Percentiles rank a stretch among this genome's conserved stretches.
Evolutionary conservation across 2,329 filamentous ascomycete species (phyloP).

Genomic region (Penicillium sclerotigenum): DNA sequence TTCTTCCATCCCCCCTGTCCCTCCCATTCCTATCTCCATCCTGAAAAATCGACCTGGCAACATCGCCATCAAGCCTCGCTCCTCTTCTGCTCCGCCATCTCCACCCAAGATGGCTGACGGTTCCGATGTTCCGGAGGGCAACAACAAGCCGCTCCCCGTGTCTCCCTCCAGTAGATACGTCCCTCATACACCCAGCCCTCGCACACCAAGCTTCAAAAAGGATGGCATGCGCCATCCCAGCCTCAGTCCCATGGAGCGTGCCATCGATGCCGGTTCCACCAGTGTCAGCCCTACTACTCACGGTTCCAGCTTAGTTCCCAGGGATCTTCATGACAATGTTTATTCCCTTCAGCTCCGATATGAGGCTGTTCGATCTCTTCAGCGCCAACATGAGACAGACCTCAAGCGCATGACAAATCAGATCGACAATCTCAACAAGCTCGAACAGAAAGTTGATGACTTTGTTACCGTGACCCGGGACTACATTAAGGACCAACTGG

Average conservation of each 20-base stretch:
- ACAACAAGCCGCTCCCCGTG: constrained; percentile 1
- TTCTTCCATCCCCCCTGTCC: not conserved
- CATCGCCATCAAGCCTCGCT: not conserved
- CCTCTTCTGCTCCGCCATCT: not conserved
- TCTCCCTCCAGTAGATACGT: not conserved
- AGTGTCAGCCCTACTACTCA: not conserved
- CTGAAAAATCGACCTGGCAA: not conserved
- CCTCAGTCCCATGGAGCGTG: not conserved
- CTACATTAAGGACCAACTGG: not conserved
- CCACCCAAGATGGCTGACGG: not conserved
- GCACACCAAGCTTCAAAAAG: not conserved
- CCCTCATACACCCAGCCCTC: not conserved
- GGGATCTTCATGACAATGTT: not conserved
- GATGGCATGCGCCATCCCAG: not conserved
- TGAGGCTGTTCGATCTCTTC: not conserved
- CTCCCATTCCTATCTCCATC: not conserved
- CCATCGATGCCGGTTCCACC: not conserved
- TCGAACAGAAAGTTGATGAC: not conserved
- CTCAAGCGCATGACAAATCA: not conserved
- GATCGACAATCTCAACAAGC: not conserved
- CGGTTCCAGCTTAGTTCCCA: not conserved
- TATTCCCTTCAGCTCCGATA: not conserved
- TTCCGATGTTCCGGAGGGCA: not conserved
- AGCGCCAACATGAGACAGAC: not conserved
- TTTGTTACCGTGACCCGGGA: not conserved